phyloP scores from a whole-genome alignment of 768 basidiomycete species.

The Brasilioporus rufonigricans region DNA sequence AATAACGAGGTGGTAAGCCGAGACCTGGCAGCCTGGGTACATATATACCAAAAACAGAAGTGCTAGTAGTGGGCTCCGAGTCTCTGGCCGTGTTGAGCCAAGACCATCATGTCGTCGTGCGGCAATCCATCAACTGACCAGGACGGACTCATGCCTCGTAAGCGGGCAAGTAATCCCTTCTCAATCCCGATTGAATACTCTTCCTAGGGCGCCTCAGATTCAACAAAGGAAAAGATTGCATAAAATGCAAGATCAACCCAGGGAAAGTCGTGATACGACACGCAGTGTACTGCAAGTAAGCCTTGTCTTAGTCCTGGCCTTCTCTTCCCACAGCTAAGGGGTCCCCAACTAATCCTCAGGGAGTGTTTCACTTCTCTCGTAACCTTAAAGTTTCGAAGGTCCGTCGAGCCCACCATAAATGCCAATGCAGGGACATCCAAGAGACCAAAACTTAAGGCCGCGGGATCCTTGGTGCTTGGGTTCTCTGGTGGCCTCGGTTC shows the following conservation, averaged over 20 bases:
- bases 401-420: constrained; percentile 65
- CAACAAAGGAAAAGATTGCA: constrained; percentile 63
- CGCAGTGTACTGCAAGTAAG: constrained; percentile 83
- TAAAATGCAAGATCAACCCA: constrained; percentile 66
- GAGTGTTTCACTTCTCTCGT: constrained; percentile 67
- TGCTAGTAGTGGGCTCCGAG: too few relatives aligned
- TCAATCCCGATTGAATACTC: not conserved
- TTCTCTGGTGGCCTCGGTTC: constrained; percentile 83
- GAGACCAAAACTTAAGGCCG: constrained; percentile 59
- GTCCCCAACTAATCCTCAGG: constrained; percentile 31
- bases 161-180: constrained; percentile 20
- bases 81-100: too few relatives aligned
- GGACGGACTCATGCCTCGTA: constrained; percentile 69
- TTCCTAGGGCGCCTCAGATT: constrained; percentile 59
- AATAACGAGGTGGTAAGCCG: too few relatives aligned
- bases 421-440: constrained; percentile 51
- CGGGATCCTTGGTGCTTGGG: constrained; percentile 65
- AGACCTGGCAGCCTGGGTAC: too few relatives aligned
- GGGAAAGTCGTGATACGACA: constrained; percentile 77
- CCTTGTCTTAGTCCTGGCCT: not conserved
- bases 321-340: constrained; percentile 10
- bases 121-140: constrained; percentile 60
- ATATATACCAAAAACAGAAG: too few relatives aligned
- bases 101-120: constrained; percentile 39
- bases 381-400: constrained; percentile 59